Percentiles rank a stretch among this genome's conserved stretches.
These are phyloP conservation scores for Auxenochlorella protothecoides DNA, from an alignment of 139 green algal species.

Conservation along the genomic window DNA sequence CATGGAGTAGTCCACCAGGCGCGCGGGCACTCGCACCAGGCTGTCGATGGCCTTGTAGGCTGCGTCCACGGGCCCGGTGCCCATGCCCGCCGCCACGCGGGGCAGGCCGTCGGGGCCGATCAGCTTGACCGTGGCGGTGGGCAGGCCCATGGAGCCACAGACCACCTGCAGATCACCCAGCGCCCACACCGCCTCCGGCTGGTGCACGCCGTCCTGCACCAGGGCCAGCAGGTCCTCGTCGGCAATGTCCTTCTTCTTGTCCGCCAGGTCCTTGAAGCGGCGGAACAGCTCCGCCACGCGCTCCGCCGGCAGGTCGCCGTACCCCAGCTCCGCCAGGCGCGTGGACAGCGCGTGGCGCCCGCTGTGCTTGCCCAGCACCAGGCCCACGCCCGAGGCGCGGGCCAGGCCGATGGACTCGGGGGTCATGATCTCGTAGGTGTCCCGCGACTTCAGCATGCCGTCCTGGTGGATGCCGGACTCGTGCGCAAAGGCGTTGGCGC, in stretches of 20 bases:
- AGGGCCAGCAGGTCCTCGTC: conserved; percentile 95
- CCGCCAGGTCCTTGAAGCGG: conserved; percentile 85
- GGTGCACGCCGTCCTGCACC: conserved; percentile 75
- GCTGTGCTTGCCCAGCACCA: conserved; percentile 80
- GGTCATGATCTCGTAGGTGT: conserved; percentile 97
- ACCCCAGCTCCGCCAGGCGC: conserved; percentile 71
- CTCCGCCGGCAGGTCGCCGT: conserved; percentile 44
- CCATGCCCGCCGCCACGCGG: conserved; percentile 56
- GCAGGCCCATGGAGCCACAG: conserved; percentile 90
- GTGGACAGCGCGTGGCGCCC: conserved; percentile 75
- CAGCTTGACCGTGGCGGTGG: conserved; percentile 92
- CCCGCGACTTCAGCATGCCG: conserved; percentile 62
- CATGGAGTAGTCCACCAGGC: conserved; percentile 80
- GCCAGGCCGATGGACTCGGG: conserved; percentile 90
- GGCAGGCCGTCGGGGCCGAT: conserved; percentile 74
- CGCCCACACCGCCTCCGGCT: conserved; percentile 67
- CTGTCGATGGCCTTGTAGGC: conserved; percentile 89
- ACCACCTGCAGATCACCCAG: conserved; percentile 91
- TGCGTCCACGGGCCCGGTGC: conserved; percentile 88
- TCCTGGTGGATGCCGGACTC: conserved; percentile 97
- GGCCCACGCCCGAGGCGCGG: conserved; percentile 61
- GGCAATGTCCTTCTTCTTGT: conserved; percentile 86
- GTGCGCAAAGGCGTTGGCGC: conserved; percentile 97
- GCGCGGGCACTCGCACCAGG: conserved; percentile 58
- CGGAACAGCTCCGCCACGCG: conserved; percentile 89